Conservation (phyloP, 495 filamentous ascomycete genomes). For the Penicillium roqueforti region DNA sequence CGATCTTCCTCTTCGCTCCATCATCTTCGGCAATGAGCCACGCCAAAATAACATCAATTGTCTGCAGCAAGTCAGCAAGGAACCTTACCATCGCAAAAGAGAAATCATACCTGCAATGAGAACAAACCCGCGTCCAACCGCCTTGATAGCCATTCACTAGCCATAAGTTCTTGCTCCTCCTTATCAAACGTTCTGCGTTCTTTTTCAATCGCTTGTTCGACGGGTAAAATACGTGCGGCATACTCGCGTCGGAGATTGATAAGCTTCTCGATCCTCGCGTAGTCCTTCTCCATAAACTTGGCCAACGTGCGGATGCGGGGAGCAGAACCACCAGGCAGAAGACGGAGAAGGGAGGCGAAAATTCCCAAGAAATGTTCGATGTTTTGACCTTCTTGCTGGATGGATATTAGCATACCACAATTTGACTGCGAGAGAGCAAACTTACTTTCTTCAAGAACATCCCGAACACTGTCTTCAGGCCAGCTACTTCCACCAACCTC, state of each 20-base stretch:
- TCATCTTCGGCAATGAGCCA: slow-evolving; percentile 93
- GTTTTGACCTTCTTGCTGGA: slow-evolving; percentile 57
- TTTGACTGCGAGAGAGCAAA: neutral
- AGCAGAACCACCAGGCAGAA: slow-evolving; percentile 71
- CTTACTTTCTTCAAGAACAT: slow-evolving; percentile 85
- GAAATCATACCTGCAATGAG: slow-evolving; percentile 57
- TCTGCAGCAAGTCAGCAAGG: slow-evolving; percentile 32
- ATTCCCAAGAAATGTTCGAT: slow-evolving; percentile 88
- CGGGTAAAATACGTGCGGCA: slow-evolving; percentile 55
- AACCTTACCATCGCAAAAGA: neutral
- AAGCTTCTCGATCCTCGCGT: slow-evolving; percentile 73
- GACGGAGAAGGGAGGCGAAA: slow-evolving; percentile 77
- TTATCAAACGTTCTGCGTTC: slow-evolving; percentile 44
- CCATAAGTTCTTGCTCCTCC: slow-evolving; percentile 61
- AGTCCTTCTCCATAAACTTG: slow-evolving; percentile 95
- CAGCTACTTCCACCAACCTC: slow-evolving; percentile 74
- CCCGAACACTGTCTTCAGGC: slow-evolving; percentile 78
- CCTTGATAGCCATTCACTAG: slow-evolving; percentile 79
- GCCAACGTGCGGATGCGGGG: slow-evolving; percentile 79
- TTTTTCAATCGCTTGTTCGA: slow-evolving; percentile 63
- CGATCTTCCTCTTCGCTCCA: slow-evolving; percentile 65
- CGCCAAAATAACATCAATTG: slow-evolving; percentile 80
- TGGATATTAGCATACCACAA: slow-evolving; percentile 19
- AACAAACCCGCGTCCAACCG: slow-evolving; percentile 84
- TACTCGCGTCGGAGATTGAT: slow-evolving; percentile 69